These are phyloP conservation scores for Thermoascus crustaceus DNA, from an alignment of 2,329 filamentous ascomycete species.

Conservation along the genomic window DNA sequence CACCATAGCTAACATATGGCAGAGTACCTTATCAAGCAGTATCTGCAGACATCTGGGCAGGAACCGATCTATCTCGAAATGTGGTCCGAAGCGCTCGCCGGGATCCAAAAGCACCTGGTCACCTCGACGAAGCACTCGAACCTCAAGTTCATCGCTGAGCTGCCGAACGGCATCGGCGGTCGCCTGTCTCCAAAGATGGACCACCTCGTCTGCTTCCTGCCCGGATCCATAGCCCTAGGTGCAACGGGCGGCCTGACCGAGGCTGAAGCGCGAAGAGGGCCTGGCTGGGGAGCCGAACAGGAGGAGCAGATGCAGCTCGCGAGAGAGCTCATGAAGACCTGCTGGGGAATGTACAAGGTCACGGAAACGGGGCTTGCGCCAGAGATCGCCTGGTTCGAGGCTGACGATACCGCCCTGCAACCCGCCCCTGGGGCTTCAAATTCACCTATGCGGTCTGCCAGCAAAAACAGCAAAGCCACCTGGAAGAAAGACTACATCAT, in stretches of 20 bases:
- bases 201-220: conserved; percentile 95
- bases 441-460: too few species aligned
- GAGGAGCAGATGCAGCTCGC: conserved; percentile 84
- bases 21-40: conserved; percentile 98
- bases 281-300: conserved; percentile 67
- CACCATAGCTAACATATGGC: conserved; percentile 8
- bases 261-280: conserved; percentile 61
- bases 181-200: conserved; percentile 86
- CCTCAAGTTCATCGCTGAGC: conserved; percentile 85
- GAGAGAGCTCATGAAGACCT: conserved; percentile 87
- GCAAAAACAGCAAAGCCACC: too few species aligned
- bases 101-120: conserved; percentile 84
- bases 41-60: conserved; percentile 80
- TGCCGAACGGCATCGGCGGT: conserved; percentile 61
- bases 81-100: conserved; percentile 79
- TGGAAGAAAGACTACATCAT: too few species aligned
- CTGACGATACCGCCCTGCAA: conserved; percentile 58
- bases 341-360: conserved; percentile 93
- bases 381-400: conserved; percentile 87
- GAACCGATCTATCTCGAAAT: conserved; percentile 83
- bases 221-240: conserved; percentile 84
- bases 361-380: conserved; percentile 86
- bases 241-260: conserved; percentile 73
- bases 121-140: conserved; percentile 75
- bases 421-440: conserved; percentile 62